These are phyloP conservation scores for Quercus lobata DNA, from an alignment of 331 rosid species.

Conservation along the genomic window DNA sequence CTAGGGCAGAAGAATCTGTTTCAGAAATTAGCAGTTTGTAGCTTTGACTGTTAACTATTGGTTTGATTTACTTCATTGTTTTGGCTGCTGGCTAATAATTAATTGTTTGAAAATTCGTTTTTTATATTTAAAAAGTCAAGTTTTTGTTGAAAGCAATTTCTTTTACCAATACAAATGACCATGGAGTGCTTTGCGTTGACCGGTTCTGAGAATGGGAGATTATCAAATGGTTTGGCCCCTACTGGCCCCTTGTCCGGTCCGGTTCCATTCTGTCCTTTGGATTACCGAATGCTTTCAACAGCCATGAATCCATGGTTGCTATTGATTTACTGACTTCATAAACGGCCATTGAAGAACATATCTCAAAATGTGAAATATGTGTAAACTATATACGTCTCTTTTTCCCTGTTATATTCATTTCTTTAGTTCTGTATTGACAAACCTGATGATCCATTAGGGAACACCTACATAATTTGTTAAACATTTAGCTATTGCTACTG, in stretches of 20 bases:
- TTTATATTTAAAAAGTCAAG: too few relatives aligned
- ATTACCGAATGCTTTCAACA: too few relatives aligned
- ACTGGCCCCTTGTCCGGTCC: too few relatives aligned
- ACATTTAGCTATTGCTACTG: neutral
- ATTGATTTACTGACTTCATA: too few relatives aligned
- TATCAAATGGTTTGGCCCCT: neutral
- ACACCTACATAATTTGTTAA: neutral
- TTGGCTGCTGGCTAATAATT: too few relatives aligned
- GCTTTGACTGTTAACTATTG: neutral
- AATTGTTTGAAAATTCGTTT: too few relatives aligned
- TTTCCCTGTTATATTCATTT: neutral
- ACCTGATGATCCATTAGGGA: too few relatives aligned
- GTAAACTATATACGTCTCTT: neutral
- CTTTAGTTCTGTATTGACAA: neutral
- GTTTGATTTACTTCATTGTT: too few relatives aligned
- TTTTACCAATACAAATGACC: neutral
- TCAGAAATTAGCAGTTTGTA: neutral
- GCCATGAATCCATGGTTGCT: too few relatives aligned
- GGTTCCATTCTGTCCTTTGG: too few relatives aligned
- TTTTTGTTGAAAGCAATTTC: neutral
- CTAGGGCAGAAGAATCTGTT: slow-evolving; percentile 5
- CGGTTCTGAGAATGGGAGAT: neutral
- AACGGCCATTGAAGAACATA: neutral
- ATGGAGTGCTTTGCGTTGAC: neutral
- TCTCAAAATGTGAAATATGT: neutral